Evolutionary conservation across 164 flowering plant species (phyloP), one percentile per base, ranked within the genome.

Genomic region (Vitis labrusca): DNA sequence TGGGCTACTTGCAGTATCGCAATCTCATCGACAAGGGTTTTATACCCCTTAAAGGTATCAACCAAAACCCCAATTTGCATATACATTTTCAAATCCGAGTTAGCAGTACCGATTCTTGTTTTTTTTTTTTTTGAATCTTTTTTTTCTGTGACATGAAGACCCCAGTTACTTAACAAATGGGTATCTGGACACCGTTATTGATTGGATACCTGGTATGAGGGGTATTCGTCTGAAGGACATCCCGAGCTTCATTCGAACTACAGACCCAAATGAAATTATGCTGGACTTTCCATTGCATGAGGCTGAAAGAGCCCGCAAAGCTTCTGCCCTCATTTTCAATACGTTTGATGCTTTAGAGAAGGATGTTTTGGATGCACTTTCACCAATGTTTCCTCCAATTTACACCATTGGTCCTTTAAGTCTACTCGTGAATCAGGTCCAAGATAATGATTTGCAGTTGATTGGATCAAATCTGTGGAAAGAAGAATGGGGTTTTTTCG

Each of bases 401-500:
- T 78, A 71, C 80, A 11, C 76, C 50, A 55, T 87, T 5, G 91
- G 89, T 11, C 86, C 91, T 5, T n/a, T n/a, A n/a, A n/a, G n/a
- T n/a, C 79, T 87, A 12, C 71, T 80, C 51, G 11, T 37, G 2
- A 69, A 77, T 2, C 68, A 65, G 1, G 32, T 67, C 16, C 15
- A 32, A 13, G 66, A 80, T 0, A 64, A 67, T 4, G 49, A 50
- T 0, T 2, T 61, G 2, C 65, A 73, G 1, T 48, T 70, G 15
- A 69, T 83, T 8, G 73, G 68, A 0, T 82, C 86, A 0, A 85
- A 73, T 61, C 78, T 88, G 0, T 88, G 90, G 90, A 79, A 73
- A 68, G 84, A 86, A 32, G 84, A 86, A 1, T 86, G 90, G n/a
- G n/a, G n/a, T n/a, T n/a, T n/a, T 73, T 48, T 85, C 8, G 67